phyloP scores from a whole-genome alignment of 1,284 basidiomycete species.

The Hymenochaete sp. region DNA sequence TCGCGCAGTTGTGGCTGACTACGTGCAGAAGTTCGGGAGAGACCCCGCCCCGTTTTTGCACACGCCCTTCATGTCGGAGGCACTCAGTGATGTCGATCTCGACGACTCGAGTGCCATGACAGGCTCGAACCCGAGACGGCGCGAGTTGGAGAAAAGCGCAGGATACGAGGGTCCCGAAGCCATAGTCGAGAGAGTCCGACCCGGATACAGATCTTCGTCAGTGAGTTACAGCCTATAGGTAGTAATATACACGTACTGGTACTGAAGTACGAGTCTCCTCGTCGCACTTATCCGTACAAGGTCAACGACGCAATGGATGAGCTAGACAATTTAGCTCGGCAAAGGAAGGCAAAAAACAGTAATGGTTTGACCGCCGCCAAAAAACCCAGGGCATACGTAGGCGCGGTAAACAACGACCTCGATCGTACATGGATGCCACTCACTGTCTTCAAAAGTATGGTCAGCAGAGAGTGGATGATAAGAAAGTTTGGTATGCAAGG shows the following conservation, averaged over 20 bases:
- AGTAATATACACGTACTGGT: no score
- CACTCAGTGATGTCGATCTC: slow-evolving; percentile 1
- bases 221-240: slow-evolving; percentile 3
- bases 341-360: background rate
- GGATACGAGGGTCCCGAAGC: background rate
- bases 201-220: slow-evolving; percentile 2
- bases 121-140: background rate
- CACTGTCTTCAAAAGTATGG: no score
- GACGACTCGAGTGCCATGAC: background rate
- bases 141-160: background rate
- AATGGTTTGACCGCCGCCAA: background rate
- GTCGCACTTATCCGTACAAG: background rate
- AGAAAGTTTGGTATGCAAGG: no score
- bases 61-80: slow-evolving; percentile 9
- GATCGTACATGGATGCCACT: no score
- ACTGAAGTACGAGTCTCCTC: no score
- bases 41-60: slow-evolving; percentile 1
- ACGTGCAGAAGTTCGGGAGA: background rate
- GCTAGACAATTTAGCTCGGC: background rate
- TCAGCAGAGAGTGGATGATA: no score
- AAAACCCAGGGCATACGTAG: background rate
- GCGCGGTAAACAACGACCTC: no score
- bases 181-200: background rate
- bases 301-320: background rate
- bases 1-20: background rate